Evolutionary conservation across 768 basidiomycete species (phyloP), one percentile per base, ranked within the genome.

Genomic region (Mycena venus): DNA sequence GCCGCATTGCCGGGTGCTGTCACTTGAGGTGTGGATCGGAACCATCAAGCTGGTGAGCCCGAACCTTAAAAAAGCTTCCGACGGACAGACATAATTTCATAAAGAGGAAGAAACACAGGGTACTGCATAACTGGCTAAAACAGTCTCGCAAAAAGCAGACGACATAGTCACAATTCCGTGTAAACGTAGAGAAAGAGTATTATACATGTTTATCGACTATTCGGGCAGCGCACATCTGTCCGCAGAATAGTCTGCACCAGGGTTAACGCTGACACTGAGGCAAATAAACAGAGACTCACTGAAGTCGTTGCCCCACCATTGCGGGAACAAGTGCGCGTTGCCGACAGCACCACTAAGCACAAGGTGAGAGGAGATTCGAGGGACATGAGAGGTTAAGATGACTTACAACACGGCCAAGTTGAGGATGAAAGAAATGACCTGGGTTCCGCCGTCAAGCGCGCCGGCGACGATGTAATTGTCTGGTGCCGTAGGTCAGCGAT

Each of bases 391-490:
- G 47, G 38, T 64, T 61, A 34, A 64, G 69, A 25, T 47, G 40
- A 59, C 47, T 49, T 40, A 61, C 65, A 70, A 71, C 51, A 75
- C 75, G 49, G 75, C 75, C 67, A 76, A 56, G 70, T 83, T 83
- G 69, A 83, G 81, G 60, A 83, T 80, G 77, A 83, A 83, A 47
- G 79, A 79, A 74, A 83, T 81, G 65, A 83, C 83, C 74, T 82
- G 83, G 11, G 85, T 86, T 64, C 85, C 85, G 42, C 83, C 83
- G 73, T 86, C 85, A 44, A 86, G 77, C 25, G 83, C 85, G 31
- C 84, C 84, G 17, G 85, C 82, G 59, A 85, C 78, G 77, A 86
- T 83, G 78, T 86, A 86, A 81, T 83, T 84, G 49, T 68, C 51
- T 62, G 40, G 66, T 59, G 56, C 42, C 42, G 42, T 68, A 59